phyloP scores from a whole-genome alignment of 192 early-diverging fungal species.

The Podila horticola region DNA sequence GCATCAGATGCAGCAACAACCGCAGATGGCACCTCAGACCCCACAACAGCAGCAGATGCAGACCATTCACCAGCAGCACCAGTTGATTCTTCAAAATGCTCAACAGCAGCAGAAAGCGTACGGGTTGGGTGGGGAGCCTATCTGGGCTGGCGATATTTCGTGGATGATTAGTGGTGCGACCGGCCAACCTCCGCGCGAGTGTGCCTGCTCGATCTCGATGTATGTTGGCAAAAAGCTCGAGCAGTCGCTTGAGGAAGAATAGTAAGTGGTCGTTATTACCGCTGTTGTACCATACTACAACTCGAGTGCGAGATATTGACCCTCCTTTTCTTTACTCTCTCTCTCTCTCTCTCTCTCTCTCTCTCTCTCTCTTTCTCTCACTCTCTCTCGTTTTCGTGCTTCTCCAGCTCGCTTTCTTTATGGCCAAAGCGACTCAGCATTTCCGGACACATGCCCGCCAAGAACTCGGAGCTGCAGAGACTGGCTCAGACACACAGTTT shows the following conservation, averaged over 20 bases:
- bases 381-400: background rate
- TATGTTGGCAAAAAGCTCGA: slow-evolving; percentile 43
- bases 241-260: slow-evolving; percentile 45
- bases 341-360: background rate
- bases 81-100: slow-evolving; percentile 19
- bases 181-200: slow-evolving; percentile 23
- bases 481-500: slow-evolving; percentile 34
- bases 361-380: background rate
- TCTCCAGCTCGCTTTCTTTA: slow-evolving; percentile 18
- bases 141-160: slow-evolving; percentile 43
- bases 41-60: slow-evolving; percentile 11
- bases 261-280: slow-evolving; percentile 11
- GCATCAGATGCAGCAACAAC: slow-evolving; percentile 1
- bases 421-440: slow-evolving; percentile 42
- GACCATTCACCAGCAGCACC: slow-evolving; percentile 26
- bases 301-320: background rate
- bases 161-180: slow-evolving; percentile 23
- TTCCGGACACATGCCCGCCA: slow-evolving; percentile 38
- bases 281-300: background rate
- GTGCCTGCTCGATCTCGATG: slow-evolving; percentile 33
- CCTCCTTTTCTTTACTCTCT: background rate
- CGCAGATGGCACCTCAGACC: slow-evolving; percentile 10
- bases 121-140: slow-evolving; percentile 29
- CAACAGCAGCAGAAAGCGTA: slow-evolving; percentile 27
- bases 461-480: slow-evolving; percentile 39